Evolutionary conservation across 2,329 filamentous ascomycete species (phyloP).

Genomic region (Rosellinia necatrix): DNA sequence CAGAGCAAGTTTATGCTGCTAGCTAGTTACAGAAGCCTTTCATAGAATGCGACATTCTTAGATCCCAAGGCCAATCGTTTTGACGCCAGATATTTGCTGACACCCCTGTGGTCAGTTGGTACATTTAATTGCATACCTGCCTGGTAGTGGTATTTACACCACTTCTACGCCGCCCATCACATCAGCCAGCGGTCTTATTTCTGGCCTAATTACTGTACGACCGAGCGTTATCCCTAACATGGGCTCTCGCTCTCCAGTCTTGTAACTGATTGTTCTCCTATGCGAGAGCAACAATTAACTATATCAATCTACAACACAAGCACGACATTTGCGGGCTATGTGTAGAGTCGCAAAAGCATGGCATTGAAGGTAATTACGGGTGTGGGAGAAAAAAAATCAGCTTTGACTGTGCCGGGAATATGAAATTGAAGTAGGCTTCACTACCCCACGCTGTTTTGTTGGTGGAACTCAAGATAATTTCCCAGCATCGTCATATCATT

Average conservation of each 20-base stretch:
- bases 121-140: slow-evolving; percentile 6
- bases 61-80: slow-evolving; percentile 5
- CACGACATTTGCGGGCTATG: background rate
- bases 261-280: too few species aligned
- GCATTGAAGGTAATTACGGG: background rate
- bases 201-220: too few species aligned
- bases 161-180: slow-evolving; percentile 1
- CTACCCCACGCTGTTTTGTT: slow-evolving; percentile 16
- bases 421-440: slow-evolving; percentile 9
- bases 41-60: too few species aligned
- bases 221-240: too few species aligned
- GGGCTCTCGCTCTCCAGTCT: too few species aligned
- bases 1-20: too few species aligned
- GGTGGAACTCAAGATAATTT: slow-evolving; percentile 6
- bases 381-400: too few species aligned
- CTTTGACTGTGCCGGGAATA: background rate
- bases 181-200: slow-evolving; percentile 5
- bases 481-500: background rate
- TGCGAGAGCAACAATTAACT: too few species aligned
- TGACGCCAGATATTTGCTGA: slow-evolving; percentile 1
- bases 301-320: too few species aligned
- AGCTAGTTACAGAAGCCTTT: too few species aligned
- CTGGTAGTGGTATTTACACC: slow-evolving; percentile 10
- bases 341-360: background rate
- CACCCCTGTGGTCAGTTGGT: slow-evolving; percentile 9